Evolutionary conservation across 257 asterid genomes (phyloP), one percentile per base, ranked within the genome.

Genomic region (Rubia yunnanensis): DNA sequence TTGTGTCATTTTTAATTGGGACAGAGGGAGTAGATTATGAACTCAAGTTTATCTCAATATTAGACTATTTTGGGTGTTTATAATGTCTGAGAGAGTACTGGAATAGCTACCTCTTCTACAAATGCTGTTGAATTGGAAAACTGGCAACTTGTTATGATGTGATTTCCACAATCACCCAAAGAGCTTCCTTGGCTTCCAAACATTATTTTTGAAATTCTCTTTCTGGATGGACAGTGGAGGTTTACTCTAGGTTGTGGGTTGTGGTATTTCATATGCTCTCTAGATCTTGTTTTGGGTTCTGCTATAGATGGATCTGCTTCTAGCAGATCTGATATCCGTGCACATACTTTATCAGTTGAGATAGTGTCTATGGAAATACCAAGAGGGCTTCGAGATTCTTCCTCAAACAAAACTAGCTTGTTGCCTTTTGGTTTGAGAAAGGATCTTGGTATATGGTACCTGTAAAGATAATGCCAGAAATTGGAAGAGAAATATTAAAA

Each of bases 391-490:
- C 96, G 95, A 9, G 49, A 55, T 84, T 89, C 96, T 85, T 92
- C 98, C 70, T 89, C 98, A 10, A 86, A 81, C 63, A 92, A 41
- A 46, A 92, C 88, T 67, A 92, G 53, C 4, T 71, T 77, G 81
- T 92, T 92, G 44, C 76, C 53, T 8, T 11, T 75, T 65, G 91
- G 86, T 72, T 74, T 82, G 48, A 92, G 86, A 79, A 85, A 91
- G 56, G 94, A 86, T 71, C 96, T 83, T 69, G 98, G 98, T 72
- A 91, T 68, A 53, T 87, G 84, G 78, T 86, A 85, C 96, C 98
- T 91, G 58, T 30, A 74, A 67, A 61, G 28, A 46, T 55, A 53
- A 68, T 39, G 60, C 55, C 28, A 71, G 6, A 4, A 34, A 36
- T 41, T 34, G 15, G 44, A 15, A 28, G 11, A 44, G 10, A 23